These are phyloP conservation scores for Davidsoniella australis DNA, from an alignment of 2,329 filamentous ascomycete species.

Conservation along the genomic window DNA sequence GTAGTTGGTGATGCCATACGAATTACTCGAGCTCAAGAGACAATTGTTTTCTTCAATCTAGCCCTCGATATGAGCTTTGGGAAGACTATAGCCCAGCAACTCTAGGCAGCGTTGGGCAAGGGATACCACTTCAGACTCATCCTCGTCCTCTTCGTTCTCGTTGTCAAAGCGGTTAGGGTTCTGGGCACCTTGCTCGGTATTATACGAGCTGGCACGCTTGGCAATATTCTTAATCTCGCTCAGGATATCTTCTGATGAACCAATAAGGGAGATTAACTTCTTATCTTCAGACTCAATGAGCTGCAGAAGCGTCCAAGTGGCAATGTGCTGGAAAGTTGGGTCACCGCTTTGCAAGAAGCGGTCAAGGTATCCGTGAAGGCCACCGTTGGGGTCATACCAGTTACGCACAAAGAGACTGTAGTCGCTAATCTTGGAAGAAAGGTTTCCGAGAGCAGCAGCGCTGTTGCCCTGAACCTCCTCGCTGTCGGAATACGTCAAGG, in stretches of 20 bases:
- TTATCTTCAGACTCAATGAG: conserved; percentile 90
- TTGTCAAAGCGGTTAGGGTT: no score
- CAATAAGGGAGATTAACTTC: conserved; percentile 72
- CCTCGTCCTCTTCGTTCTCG: conserved; percentile 52
- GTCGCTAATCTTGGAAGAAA: conserved; percentile 95
- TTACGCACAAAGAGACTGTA: conserved; percentile 92
- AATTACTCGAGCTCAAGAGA: no score
- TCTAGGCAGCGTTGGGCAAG: conserved; percentile 83
- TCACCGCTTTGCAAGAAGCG: conserved; percentile 89
- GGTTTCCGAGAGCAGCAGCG: conserved; percentile 82
- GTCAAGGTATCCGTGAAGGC: conserved; percentile 87
- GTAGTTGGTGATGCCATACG: no score
- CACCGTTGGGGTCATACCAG: conserved; percentile 82
- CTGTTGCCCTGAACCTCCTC: conserved; percentile 98
- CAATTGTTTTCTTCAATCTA: conserved; percentile 21
- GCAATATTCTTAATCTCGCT: conserved; percentile 84
- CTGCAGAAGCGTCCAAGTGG: conserved; percentile 93
- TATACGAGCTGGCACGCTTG: conserved; percentile 34
- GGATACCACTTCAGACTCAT: conserved; percentile 82
- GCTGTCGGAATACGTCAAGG: conserved; percentile 82
- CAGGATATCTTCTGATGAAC: conserved; percentile 79
- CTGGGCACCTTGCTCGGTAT: no score
- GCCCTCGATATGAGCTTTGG: conserved; percentile 70
- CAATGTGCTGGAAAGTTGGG: conserved; percentile 96
- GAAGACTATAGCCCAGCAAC: conserved; percentile 57